Base-by-base conservation (phyloP, 2,329 filamentous ascomycete species). In the Claviceps sorghi region DNA sequence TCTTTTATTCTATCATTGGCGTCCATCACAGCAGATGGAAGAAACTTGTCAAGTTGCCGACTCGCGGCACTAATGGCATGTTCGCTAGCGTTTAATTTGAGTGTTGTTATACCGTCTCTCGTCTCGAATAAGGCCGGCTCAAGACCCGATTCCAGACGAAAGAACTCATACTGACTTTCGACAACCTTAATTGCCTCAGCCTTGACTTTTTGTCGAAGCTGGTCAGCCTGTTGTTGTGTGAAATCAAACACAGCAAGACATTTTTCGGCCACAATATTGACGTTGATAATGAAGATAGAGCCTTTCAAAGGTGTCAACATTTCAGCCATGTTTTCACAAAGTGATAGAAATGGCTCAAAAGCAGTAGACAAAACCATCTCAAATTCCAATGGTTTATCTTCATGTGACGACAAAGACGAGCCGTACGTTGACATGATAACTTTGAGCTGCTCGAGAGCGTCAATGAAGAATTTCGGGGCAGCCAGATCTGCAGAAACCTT, bases 11-110 rank as follows among this genome's bases (percentile, higher is more conserved):
- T 87, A 49, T 93, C 86, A 59, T 87, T 82, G 2, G 90, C 90
- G 64, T 98, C 93, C 74, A 96, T 91, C 32, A 95, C 75, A 2
- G 91, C 93, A 1, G 88, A 94, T 0, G 93, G 90, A 26, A 98
- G 72, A 69, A 97, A 98, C 55, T 88, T 83, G 62, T 98, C 93
- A 7, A 98, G 74, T 42, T 76, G 78, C 60, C 90, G 86, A 60
- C 87, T 87, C 2, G 84, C 82, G 49, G 74, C 69, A 1, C 77
- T 69, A n/a, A 97, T 72, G 0, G 53, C 74, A 13, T 75, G 55
- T 45, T 53, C 75, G 44, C 74, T 71, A 4, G 86, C n/a, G 65
- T 48, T 73, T 62, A 32, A 69, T 63, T 43, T 67, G 64, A 41
- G 64, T 58, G 9, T 59, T 30, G 22, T 40, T 19, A 26, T 21